These are phyloP conservation scores for Starmerella kuoi DNA, from an alignment of 805 yeast genomes.

Conservation along the genomic window DNA sequence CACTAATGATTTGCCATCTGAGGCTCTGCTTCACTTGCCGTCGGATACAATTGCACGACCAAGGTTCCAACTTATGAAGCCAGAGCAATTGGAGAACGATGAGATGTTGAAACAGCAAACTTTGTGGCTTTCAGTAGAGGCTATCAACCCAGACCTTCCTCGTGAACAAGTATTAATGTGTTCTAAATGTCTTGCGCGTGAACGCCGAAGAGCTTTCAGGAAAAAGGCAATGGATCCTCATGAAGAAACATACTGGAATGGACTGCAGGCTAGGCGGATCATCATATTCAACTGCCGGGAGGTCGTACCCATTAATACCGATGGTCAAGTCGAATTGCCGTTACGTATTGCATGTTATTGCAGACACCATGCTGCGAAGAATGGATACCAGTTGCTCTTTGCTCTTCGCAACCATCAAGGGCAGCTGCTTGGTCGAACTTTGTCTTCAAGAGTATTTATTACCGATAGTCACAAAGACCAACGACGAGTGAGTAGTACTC, in stretches of 20 bases:
- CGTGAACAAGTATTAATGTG: slow-evolving; percentile 61
- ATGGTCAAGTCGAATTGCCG: slow-evolving; percentile 33
- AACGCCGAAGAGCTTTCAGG: slow-evolving; percentile 85
- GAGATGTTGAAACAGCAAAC: slow-evolving; percentile 5
- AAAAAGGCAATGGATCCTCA: slow-evolving; percentile 66
- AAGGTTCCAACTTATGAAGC: slow-evolving; percentile 49
- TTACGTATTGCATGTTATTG: slow-evolving; percentile 90
- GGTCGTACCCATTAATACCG: slow-evolving; percentile 36
- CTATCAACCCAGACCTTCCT: slow-evolving; percentile 42
- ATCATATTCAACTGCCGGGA: slow-evolving; percentile 87
- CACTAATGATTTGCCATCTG: slow-evolving; percentile 44
- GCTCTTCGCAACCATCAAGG: slow-evolving; percentile 46
- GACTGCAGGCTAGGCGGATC: slow-evolving; percentile 63
- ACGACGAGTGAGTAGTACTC: slow-evolving; percentile 1
- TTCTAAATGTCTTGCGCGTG: slow-evolving; percentile 79
- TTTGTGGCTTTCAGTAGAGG: slow-evolving; percentile 57
- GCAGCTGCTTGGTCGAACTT: slow-evolving; percentile 54
- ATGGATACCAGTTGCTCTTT: slow-evolving; percentile 67
- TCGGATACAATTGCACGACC: slow-evolving; percentile 80
- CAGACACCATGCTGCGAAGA: slow-evolving; percentile 82
- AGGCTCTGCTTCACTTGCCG: slow-evolving; percentile 65
- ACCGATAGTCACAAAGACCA: slow-evolving; percentile 80
- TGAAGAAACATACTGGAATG: slow-evolving; percentile 72
- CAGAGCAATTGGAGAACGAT: slow-evolving; percentile 22
- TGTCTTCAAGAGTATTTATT: slow-evolving; percentile 69